Evolutionary conservation across 2,329 filamentous ascomycete species (phyloP).

Genomic region (Colletotrichum salicis): DNA sequence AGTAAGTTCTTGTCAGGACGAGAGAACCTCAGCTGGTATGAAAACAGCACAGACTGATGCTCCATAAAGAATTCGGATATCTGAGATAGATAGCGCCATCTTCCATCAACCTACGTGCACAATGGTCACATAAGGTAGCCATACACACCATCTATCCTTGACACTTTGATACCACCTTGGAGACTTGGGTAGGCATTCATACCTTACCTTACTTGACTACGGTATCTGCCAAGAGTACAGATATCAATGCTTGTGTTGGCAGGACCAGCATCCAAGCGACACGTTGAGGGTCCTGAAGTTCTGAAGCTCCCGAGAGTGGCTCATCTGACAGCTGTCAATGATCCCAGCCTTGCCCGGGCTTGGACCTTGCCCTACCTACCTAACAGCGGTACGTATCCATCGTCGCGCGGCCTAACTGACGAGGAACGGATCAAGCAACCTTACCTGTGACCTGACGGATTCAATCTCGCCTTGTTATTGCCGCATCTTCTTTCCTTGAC

Average conservation of each 20-base stretch:
- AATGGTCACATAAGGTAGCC: neutral
- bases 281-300: conserved; percentile 1
- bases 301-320: conserved; percentile 15
- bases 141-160: neutral
- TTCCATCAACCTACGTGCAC: neutral
- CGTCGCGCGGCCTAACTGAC: neutral
- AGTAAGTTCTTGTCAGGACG: neutral
- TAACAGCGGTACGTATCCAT: neutral
- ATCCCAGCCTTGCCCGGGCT: conserved; percentile 4
- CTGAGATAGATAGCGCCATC: neutral
- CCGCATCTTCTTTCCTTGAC: neutral
- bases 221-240: too few species aligned
- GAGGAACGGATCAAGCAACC: neutral
- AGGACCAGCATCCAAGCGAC: neutral
- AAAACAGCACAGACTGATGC: neutral
- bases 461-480: neutral
- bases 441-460: neutral
- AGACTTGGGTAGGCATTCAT: neutral
- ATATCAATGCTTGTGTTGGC: neutral
- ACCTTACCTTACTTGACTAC: too few species aligned
- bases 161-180: neutral
- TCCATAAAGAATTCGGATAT: neutral
- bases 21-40: neutral
- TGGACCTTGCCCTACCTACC: neutral
- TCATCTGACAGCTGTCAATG: conserved; percentile 28